phyloP scores from a whole-genome alignment of 108 stramenopile species.

The Skeletonema menzelii region DNA sequence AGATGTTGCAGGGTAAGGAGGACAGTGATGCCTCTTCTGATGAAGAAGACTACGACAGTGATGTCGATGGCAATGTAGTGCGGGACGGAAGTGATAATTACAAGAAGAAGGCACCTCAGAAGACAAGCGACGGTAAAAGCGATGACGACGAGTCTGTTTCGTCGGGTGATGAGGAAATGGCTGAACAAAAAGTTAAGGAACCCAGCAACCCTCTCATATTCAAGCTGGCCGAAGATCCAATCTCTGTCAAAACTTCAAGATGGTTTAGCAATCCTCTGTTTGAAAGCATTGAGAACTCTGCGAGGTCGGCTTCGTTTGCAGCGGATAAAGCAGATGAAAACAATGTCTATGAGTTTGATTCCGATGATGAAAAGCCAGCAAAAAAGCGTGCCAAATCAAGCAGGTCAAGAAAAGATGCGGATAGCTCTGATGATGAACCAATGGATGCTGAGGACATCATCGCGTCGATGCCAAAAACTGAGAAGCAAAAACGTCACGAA shows the following conservation, averaged over 20 bases:
- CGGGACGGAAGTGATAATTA: slow-evolving; percentile 58
- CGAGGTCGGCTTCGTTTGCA: slow-evolving; percentile 55
- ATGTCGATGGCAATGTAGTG: slow-evolving; percentile 62
- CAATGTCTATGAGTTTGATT: slow-evolving; percentile 30
- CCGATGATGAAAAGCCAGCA: slow-evolving; percentile 50
- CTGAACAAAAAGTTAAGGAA: slow-evolving; percentile 4
- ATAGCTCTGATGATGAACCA: slow-evolving; percentile 40
- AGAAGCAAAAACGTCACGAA: slow-evolving; percentile 95
- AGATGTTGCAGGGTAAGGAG: slow-evolving; percentile 66
- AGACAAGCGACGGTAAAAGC: slow-evolving; percentile 6
- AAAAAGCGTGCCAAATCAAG: slow-evolving; percentile 30
- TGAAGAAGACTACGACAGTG: slow-evolving; percentile 57
- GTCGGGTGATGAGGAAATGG: not conserved
- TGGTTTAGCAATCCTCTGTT: slow-evolving; percentile 96
- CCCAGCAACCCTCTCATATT: slow-evolving; percentile 79
- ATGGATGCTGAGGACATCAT: slow-evolving; percentile 79
- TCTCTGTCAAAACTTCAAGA: slow-evolving; percentile 80
- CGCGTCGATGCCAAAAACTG: slow-evolving; percentile 95
- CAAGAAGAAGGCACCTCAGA: slow-evolving; percentile 48
- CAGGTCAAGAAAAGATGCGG: slow-evolving; percentile 18
- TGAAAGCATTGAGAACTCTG: slow-evolving; percentile 77
- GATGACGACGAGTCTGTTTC: slow-evolving; percentile 1
- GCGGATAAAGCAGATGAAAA: slow-evolving; percentile 35
- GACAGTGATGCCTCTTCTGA: slow-evolving; percentile 65
- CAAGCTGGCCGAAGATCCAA: slow-evolving; percentile 71